Evolutionary conservation across 2,329 filamentous ascomycete genomes (phyloP), one percentile per base, ranked within the genome.

Genomic region (Lasiodiplodia sp.): DNA sequence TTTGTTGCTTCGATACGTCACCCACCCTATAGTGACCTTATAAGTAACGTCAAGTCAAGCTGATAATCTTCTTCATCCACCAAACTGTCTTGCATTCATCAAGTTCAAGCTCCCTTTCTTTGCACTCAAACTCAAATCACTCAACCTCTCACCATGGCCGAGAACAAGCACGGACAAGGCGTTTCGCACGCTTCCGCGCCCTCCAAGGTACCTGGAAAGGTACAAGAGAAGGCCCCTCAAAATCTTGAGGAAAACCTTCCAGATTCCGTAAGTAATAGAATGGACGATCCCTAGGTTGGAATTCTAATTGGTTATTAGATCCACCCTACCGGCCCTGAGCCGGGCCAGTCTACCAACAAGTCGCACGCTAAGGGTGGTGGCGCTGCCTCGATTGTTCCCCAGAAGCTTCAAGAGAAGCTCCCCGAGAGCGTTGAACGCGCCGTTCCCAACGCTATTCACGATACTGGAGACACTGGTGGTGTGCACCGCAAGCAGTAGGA

Each of bases 361-460:
- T 79, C 78, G 2, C 81, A 83, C 71, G 81, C 80, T 3, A 77
- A 78, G 58, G 77, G 79, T 6, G 75, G 74, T 25, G 77, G 75
- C 16, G 58, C 16, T 2, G 58, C 58, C 3, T 63, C 58, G 3
- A 63, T 63, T 12, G 82, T 84, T 0, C 82, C 82, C 12, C 75
- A 81, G 74, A 75, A 77, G 31, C 71, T 83, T 6, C 82, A 84
- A 72, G 79, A 84, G 73, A 78, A 76, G 49, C 74, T 83, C 1
- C 82, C 82, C 1, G 80, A 83, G 73, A 80, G 77, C 38, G 71
- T 84, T 4, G 82, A 84, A 76, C 77, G 80, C 56, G 76, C 76
- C 37, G 75, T 84, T 3, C 82, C 82, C 38, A 81, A 84, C 68
- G 70, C 71, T 2, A 81, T 84, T 56, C 82, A 83, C 70, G 78